A percentile compares a stretch with the other conserved stretches of the same genome.
phyloP scores from a whole-genome alignment of 2,329 filamentous ascomycete genomes.

The Calonectria hongkongensis region DNA sequence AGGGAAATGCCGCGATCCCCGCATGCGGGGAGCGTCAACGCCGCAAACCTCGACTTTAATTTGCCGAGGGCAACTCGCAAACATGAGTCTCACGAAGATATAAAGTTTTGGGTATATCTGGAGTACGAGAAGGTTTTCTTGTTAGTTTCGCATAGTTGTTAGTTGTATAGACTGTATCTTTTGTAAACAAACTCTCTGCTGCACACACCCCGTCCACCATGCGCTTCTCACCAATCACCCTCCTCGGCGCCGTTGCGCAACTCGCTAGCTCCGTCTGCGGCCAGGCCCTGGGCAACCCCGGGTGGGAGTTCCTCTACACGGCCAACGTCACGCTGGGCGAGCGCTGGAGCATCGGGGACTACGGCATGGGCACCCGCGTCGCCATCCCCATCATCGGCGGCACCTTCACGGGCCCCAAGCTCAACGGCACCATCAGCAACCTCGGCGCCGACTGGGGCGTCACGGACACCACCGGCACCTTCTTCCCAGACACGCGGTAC shows the following conservation, averaged over 20 bases:
- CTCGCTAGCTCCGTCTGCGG: background rate
- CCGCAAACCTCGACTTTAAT: background rate
- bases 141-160: background rate
- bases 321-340: slow-evolving; percentile 49
- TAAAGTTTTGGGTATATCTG: slow-evolving; percentile 9
- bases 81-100: background rate
- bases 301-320: slow-evolving; percentile 50
- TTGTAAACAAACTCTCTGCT: background rate
- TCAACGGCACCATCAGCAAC: slow-evolving; percentile 56
- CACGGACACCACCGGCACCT: slow-evolving; percentile 59
- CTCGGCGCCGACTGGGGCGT: slow-evolving; percentile 62
- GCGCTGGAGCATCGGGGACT: slow-evolving; percentile 50
- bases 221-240: slow-evolving; percentile 16
- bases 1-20: slow-evolving; percentile 30
- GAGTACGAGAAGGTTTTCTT: background rate
- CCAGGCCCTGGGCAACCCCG: slow-evolving; percentile 45
- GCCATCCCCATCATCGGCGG: slow-evolving; percentile 61
- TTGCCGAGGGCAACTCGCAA: slow-evolving; percentile 20
- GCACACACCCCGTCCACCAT: background rate
- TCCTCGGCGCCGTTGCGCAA: background rate
- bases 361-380: slow-evolving; percentile 48
- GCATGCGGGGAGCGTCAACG: slow-evolving; percentile 25
- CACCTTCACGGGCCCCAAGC: slow-evolving; percentile 59
- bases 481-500: slow-evolving; percentile 63
- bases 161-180: slow-evolving; percentile 1